Base-by-base conservation (phyloP, 2,329 filamentous ascomycete species). In the Claviceps sorghi region DNA sequence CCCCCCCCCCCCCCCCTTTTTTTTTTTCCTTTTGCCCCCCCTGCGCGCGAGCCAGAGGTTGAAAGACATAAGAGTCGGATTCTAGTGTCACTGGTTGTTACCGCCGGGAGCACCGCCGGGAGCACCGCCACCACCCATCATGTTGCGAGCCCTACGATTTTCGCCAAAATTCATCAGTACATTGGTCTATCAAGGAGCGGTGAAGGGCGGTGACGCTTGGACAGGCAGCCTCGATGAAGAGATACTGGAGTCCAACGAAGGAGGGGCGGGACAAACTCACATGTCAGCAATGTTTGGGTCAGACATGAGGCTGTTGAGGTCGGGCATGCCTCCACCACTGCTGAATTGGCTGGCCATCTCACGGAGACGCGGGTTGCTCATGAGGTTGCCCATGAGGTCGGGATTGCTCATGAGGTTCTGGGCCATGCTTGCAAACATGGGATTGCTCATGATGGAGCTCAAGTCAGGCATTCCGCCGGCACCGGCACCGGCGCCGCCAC, bases 331-430 rank as follows among this genome's bases (percentile, higher is more conserved):
- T 50, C 86, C 86, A 44, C 86, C 85, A 51, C 75, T 73, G 55
- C 79, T 80, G 64, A 95, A 89, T 60, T 79, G 80, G 63, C 85
- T 82, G 46, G 88, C 89, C 88, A 96, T 91, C 65, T 94, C 82
- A 53, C 87, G 79, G 56, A 97, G 72, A 56, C 83, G 80, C 3
- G 93, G 93, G 74, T 98, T 97, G 75, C 76, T 88, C 90, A 98
- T 95, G 54, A 98, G 71, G 67, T 89, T 93, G 65, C 76, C 79
- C 81, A 97, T 85, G 74, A 90, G 82, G 10, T 95, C 87, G 0
- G 93, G 93, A 72, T 98, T 96, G 71, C 82, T 88, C 93, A 97
- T 97, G 52, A 98, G 71, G 69, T 88, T 95, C 74, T 96, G 88
- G 4, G 93, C 93, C 89, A 97, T 96, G 72, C 79, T 86, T 49